Conservation (phyloP, 2,329 filamentous ascomycete species). For the Trichoderma sp. region DNA sequence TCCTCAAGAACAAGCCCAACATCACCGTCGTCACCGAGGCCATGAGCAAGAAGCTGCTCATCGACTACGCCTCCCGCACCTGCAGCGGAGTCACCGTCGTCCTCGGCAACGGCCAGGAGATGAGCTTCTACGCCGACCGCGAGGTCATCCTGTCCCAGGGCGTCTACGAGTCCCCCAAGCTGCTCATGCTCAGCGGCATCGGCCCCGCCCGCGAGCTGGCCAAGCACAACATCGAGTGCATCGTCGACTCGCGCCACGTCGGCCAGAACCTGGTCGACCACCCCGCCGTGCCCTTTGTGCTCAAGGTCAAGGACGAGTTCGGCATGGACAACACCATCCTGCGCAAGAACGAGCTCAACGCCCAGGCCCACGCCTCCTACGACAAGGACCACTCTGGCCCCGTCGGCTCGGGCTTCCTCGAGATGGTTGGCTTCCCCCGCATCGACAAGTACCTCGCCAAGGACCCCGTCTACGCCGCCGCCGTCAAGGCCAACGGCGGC, state of each 20-base stretch:
- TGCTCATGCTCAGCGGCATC: conserved; percentile 68
- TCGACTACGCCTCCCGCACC: conserved; percentile 48
- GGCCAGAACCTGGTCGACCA: conserved; percentile 68
- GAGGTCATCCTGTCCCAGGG: conserved; percentile 56
- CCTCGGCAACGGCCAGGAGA: conserved; percentile 44
- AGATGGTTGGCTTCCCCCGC: conserved; percentile 60
- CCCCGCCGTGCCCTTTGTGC: conserved; percentile 56
- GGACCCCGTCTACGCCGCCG: conserved; percentile 50
- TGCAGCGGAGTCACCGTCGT: conserved; percentile 51
- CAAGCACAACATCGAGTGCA: conserved; percentile 55
- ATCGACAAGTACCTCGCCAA: conserved; percentile 59
- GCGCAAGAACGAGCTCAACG: conserved; percentile 41
- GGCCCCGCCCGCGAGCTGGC: conserved; percentile 58
- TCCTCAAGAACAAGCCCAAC: conserved; percentile 57
- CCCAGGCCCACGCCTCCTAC: conserved; percentile 44
- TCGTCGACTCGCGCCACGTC: conserved; percentile 63
- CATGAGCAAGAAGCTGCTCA: conserved; percentile 57
- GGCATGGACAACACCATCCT: conserved; percentile 49
- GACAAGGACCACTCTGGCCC: conserved; percentile 45
- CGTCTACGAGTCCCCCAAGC: conserved; percentile 65
- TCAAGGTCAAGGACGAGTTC: conserved; percentile 48
- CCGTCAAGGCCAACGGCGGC: conserved; percentile 48
- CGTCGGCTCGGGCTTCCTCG: conserved; percentile 47
- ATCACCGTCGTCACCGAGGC: conserved; percentile 54
- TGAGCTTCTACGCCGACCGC: conserved; percentile 52